These are phyloP conservation scores for Fusarium graminum DNA, from an alignment of 2,329 filamentous ascomycete genomes.

Conservation along the genomic window DNA sequence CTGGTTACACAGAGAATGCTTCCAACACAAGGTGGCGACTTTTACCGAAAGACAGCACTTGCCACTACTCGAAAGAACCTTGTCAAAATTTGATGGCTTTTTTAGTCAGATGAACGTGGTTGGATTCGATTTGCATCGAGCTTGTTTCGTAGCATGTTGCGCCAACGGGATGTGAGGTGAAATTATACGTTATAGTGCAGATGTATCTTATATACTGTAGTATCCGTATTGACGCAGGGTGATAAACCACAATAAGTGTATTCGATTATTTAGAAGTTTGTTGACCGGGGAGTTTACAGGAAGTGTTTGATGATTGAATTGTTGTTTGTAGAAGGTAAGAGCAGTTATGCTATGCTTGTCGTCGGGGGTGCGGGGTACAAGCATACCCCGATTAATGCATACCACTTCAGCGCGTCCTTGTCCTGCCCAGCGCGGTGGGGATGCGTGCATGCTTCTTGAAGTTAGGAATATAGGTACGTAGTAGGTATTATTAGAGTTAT, in stretches of 20 bases:
- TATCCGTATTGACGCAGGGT: background rate
- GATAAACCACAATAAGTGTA: too few relatives aligned
- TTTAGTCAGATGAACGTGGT: background rate
- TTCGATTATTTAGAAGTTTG: background rate
- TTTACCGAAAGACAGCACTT: background rate
- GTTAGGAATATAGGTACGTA: conserved; percentile 43
- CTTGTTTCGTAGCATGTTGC: background rate
- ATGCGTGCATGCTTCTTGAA: conserved; percentile 1
- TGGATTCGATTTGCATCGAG: background rate
- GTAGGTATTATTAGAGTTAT: conserved; percentile 10
- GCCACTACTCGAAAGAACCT: background rate
- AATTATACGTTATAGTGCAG: background rate
- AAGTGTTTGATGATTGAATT: background rate
- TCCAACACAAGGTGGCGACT: conserved; percentile 17
- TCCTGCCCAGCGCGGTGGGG: conserved; percentile 16
- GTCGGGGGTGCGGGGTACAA: conserved; percentile 7
- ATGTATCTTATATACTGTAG: background rate
- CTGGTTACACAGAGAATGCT: conserved; percentile 17
- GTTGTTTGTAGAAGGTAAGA: background rate
- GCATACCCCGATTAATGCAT: conserved; percentile 39
- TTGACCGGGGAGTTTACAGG: background rate
- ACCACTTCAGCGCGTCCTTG: conserved; percentile 15
- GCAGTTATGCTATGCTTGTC: conserved; percentile 5
- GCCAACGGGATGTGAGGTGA: background rate
- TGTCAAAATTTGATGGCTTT: background rate